Evolutionary conservation across 2,329 filamentous ascomycete species (phyloP), one percentile per base, ranked within the genome.

Genomic region (Sphaerulina musiva): DNA sequence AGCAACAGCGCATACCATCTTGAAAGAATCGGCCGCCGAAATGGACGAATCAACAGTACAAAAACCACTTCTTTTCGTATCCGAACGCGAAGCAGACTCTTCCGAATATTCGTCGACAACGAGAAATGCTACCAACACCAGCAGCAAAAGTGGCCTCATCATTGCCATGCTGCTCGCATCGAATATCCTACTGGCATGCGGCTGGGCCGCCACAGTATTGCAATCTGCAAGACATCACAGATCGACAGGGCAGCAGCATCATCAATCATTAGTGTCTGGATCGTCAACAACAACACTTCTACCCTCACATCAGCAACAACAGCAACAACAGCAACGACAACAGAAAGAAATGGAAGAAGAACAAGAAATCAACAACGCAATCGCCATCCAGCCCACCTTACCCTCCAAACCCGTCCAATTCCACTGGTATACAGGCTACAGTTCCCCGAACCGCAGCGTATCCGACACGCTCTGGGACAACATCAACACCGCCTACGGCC

Each of bases 371-470:
- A 31, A 23, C 45, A 17, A 8, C 11, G 6, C 12, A 36, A 47
- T 12, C 29, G 29, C n/a, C 11, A 10, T 34, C 31, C 29, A 42
- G 12, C 23, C n/a, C n/a, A 43, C 38, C 29, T 39, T 57, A 6
- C 51, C 51, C 32, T 39, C 10, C 12, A 47, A 46, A 40, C 38
- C 51, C 14, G 44, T 48, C 5, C 52, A 47, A 4, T 51, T 57
- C 17, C 55, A 57, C 41, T 57, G 55, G 55, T 50, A 51, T 8
- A 57, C 51, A n/a, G 23, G 39, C 40, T 57, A 57, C 55, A 57
- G 57, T 29, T 48, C 53, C 4, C 47, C 43, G 6, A 55, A 53
- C 44, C 48, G 43, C 47, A 54, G 51, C 5, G 47, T 51, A 44
- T 38, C 47, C 12, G 55, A 58, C 23, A 17, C 43, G 12, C 34